Percentiles rank a stretch among this genome's conserved stretches.
Evolutionary conservation across 1,284 basidiomycete species (phyloP).

Genomic region (Hymenochaete sp.): DNA sequence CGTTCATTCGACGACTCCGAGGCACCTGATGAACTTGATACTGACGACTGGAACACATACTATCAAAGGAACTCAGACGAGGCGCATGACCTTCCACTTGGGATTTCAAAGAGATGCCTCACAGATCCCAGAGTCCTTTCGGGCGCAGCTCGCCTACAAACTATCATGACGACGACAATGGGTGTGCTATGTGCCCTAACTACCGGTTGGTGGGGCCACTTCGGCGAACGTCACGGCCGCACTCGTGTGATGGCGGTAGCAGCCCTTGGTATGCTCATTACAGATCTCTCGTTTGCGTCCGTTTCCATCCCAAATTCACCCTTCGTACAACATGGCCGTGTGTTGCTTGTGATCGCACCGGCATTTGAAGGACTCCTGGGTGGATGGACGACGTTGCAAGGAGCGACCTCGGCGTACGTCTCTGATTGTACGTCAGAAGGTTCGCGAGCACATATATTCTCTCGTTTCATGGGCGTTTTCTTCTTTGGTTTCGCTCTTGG

Average conservation of each 20-base stretch:
- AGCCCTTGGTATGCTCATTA: constrained; percentile 65
- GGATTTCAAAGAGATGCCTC: constrained; percentile 42
- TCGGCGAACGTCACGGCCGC: constrained; percentile 72
- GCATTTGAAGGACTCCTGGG: constrained; percentile 78
- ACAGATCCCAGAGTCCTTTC: constrained; percentile 58
- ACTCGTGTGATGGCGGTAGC: constrained; percentile 65
- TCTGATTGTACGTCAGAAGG: constrained; percentile 82
- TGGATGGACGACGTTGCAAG: constrained; percentile 76
- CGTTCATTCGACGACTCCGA: constrained; percentile 20
- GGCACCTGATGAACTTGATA: constrained; percentile 33
- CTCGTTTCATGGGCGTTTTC: constrained; percentile 65
- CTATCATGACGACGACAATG: constrained; percentile 65
- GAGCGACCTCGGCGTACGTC: constrained; percentile 72
- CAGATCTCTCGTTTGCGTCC: constrained; percentile 71
- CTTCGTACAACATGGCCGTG: constrained; percentile 58
- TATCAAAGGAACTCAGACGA: too few species aligned
- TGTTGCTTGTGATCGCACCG: constrained; percentile 74
- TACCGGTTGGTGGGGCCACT: constrained; percentile 83
- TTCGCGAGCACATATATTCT: constrained; percentile 74
- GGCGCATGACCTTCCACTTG: constrained; percentile 41
- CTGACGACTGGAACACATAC: too few species aligned
- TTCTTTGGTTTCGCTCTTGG: constrained; percentile 68
- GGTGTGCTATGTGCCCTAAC: constrained; percentile 79
- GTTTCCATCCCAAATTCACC: constrained; percentile 62
- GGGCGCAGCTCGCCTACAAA: constrained; percentile 59